Evolutionary conservation across 805 yeast genomes (phyloP).

Genomic region (Lipomyces mesembrius): DNA sequence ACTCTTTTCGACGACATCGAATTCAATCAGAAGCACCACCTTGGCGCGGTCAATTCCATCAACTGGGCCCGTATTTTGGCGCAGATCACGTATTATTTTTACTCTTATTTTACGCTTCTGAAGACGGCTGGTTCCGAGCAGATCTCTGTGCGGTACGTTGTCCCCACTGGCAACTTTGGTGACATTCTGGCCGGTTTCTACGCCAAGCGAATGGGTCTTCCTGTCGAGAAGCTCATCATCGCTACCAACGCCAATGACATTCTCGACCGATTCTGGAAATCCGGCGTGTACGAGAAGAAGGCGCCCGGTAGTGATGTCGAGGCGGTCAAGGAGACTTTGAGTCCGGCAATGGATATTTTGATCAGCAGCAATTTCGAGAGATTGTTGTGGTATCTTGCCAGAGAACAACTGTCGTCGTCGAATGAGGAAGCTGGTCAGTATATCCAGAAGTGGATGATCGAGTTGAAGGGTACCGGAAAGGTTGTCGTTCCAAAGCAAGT

Average conservation of each 20-base stretch:
- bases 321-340: slow-evolving; percentile 82
- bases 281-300: slow-evolving; percentile 80
- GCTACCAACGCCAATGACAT: slow-evolving; percentile 97
- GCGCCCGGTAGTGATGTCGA: slow-evolving; percentile 41
- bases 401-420: slow-evolving; percentile 65
- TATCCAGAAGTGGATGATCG: slow-evolving; percentile 75
- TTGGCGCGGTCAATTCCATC: slow-evolving; percentile 97
- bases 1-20: slow-evolving; percentile 86
- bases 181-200: slow-evolving; percentile 96
- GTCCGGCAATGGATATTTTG: slow-evolving; percentile 99
- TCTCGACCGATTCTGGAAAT: slow-evolving; percentile 84
- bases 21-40: slow-evolving; percentile 86
- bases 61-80: slow-evolving; percentile 99
- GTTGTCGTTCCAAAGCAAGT: slow-evolving; percentile 71
- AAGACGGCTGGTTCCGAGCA: slow-evolving; percentile 42
- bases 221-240: slow-evolving; percentile 80
- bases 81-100: slow-evolving; percentile 95
- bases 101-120: slow-evolving; percentile 77
- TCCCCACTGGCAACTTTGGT: slow-evolving; percentile 98
- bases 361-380: slow-evolving; percentile 96
- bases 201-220: slow-evolving; percentile 95
- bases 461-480: slow-evolving; percentile 75
- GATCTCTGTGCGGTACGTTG: slow-evolving; percentile 76
- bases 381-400: slow-evolving; percentile 89
- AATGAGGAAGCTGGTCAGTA: slow-evolving; percentile 73